Evolutionary conservation across 371 early-diverging fungal species (phyloP).

Genomic region (Syncephalastrum racemosum): DNA sequence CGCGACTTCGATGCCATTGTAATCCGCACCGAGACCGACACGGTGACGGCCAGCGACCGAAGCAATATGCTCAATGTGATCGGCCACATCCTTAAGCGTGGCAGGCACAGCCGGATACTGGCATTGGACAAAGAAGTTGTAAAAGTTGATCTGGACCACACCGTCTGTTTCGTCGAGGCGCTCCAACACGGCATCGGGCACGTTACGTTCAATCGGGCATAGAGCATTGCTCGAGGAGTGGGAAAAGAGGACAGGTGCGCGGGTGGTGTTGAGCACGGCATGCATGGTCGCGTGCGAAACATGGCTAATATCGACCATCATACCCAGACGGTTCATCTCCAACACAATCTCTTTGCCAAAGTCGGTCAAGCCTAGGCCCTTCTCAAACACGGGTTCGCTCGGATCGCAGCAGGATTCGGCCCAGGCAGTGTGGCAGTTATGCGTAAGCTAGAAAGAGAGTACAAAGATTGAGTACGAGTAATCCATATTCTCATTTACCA

Average conservation of each 20-base stretch:
- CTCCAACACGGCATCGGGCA: slow-evolving; percentile 61
- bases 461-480: too few species aligned
- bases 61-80: slow-evolving; percentile 62
- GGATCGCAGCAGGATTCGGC: slow-evolving; percentile 60
- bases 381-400: slow-evolving; percentile 44
- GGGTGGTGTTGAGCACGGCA: slow-evolving; percentile 50
- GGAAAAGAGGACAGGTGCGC: slow-evolving; percentile 65
- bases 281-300: slow-evolving; percentile 66
- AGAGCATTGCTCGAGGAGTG: slow-evolving; percentile 60
- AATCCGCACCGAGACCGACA: slow-evolving; percentile 70
- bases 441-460: slow-evolving; percentile 45
- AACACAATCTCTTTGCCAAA: slow-evolving; percentile 55
- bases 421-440: slow-evolving; percentile 70
- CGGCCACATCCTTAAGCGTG: slow-evolving; percentile 54
- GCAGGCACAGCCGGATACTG: slow-evolving; percentile 31
- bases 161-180: slow-evolving; percentile 57
- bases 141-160: slow-evolving; percentile 69
- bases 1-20: slow-evolving; percentile 57
- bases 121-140: slow-evolving; percentile 50
- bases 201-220: slow-evolving; percentile 60
- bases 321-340: slow-evolving; percentile 73
- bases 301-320: slow-evolving; percentile 71
- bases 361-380: slow-evolving; percentile 51
- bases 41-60: slow-evolving; percentile 53
- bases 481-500: too few species aligned